Conservation (phyloP, 352 stramenopile species). For the Phytophthora rubi region DNA sequence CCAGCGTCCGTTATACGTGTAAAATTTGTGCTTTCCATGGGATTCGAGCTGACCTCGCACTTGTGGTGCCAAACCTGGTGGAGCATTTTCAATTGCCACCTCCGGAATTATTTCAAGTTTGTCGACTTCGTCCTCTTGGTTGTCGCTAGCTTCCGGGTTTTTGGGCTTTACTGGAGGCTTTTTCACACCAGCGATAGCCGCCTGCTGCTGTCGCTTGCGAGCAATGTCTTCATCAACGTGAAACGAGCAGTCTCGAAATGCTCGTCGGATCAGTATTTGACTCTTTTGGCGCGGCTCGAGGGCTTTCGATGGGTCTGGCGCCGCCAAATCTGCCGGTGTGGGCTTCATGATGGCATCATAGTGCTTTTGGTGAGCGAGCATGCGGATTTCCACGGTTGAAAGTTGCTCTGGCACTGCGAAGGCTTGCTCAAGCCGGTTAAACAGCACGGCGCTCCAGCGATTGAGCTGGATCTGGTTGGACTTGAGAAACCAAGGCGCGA, state of each 20-base stretch:
- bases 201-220: constrained; percentile 20
- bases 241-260: constrained; percentile 79
- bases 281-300: constrained; percentile 60
- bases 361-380: constrained; percentile 58
- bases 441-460: constrained; percentile 72
- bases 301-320: constrained; percentile 6
- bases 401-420: constrained; percentile 59
- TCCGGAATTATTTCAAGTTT: constrained; percentile 59
- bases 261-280: constrained; percentile 61
- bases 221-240: constrained; percentile 43
- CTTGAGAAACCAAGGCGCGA: constrained; percentile 83
- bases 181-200: constrained; percentile 23
- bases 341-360: constrained; percentile 53
- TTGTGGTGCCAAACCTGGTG: constrained; percentile 64
- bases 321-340: constrained; percentile 10
- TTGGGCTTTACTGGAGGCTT: constrained; percentile 27
- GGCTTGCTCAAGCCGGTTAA: constrained; percentile 66
- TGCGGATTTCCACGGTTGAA: constrained; percentile 67
- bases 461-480: constrained; percentile 74
- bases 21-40: constrained; percentile 68
- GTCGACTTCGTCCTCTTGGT: constrained; percentile 54
- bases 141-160: constrained; percentile 26
- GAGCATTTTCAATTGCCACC: constrained; percentile 37
- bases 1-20: constrained; percentile 75
- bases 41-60: constrained; percentile 70